Evolutionary conservation across 257 asterid genomes (phyloP).

Genomic region (Knoxia roxburghii): DNA sequence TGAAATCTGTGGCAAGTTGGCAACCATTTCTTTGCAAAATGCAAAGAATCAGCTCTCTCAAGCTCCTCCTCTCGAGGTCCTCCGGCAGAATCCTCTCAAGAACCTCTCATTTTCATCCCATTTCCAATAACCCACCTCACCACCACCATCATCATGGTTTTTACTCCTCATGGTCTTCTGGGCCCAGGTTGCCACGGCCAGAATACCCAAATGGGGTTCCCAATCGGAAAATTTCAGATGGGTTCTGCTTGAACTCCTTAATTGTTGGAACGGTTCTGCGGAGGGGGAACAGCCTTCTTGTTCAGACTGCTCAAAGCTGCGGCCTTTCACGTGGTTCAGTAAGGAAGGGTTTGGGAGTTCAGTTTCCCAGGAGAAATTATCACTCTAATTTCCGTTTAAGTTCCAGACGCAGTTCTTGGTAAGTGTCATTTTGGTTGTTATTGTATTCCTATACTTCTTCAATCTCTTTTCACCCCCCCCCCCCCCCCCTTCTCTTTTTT

Average conservation of each 20-base stretch:
- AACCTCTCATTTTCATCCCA: conserved; percentile 7
- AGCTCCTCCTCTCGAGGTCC: conserved; percentile 17
- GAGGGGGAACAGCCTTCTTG: not conserved
- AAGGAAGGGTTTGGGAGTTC: conserved; percentile 12
- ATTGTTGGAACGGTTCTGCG: conserved; percentile 7
- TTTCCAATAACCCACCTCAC: not conserved
- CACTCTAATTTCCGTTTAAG: conserved; percentile 13
- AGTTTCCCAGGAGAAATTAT: conserved; percentile 10
- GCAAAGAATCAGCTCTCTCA: conserved; percentile 17
- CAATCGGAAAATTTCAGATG: conserved; percentile 12
- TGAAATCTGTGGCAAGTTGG: too few relatives aligned
- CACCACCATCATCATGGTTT: not conserved
- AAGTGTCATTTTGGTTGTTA: conserved; percentile 2
- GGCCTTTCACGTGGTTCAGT: conserved; percentile 8
- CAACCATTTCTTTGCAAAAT: not conserved
- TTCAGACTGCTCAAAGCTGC: conserved; percentile 10
- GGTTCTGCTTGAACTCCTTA: conserved; percentile 20
- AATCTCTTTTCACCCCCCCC: not conserved
- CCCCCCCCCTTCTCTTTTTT: not conserved
- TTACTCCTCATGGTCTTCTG: conserved; percentile 9
- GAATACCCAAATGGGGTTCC: conserved; percentile 9
- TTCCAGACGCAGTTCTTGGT: conserved; percentile 17
- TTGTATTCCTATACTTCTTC: not conserved
- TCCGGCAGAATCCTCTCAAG: conserved; percentile 10
- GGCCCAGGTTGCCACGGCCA: too few relatives aligned